These are phyloP conservation scores for Puccinia brachypodii DNA, from an alignment of 1,284 basidiomycete species.

Conservation along the genomic window DNA sequence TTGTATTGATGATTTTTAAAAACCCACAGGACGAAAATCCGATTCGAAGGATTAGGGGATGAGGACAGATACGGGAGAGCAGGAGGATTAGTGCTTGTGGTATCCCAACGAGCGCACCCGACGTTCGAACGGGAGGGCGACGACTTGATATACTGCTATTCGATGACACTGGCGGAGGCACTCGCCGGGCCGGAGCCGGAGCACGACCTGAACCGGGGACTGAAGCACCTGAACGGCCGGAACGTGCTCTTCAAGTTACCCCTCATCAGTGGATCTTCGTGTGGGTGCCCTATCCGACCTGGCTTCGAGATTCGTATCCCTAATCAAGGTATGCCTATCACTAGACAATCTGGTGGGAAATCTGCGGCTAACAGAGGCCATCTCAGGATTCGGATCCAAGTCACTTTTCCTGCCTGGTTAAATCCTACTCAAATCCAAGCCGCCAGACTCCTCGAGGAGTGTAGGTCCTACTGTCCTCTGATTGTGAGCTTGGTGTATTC, in stretches of 20 bases:
- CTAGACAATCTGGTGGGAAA: conserved; percentile 66
- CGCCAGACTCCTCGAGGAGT: conserved; percentile 57
- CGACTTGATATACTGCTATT: conserved; percentile 68
- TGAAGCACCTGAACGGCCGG: conserved; percentile 75
- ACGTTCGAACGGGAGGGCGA: conserved; percentile 76
- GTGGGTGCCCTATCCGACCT: conserved; percentile 65
- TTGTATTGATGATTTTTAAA: not conserved
- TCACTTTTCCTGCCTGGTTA: conserved; percentile 76
- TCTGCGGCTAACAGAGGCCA: conserved; percentile 72
- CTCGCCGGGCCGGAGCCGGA: conserved; percentile 61
- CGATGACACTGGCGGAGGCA: conserved; percentile 78
- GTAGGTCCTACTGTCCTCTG: not conserved
- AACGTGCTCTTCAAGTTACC: conserved; percentile 71
- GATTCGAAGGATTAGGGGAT: conserved; percentile 82
- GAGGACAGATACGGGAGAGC: conserved; percentile 70
- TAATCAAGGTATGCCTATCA: conserved; percentile 86
- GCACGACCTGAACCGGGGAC: conserved; percentile 59
- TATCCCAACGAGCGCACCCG: conserved; percentile 83
- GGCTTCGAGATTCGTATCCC: conserved; percentile 69
- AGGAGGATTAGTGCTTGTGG: conserved; percentile 74
- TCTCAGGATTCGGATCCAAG: conserved; percentile 76
- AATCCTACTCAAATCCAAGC: conserved; percentile 75
- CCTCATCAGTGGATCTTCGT: conserved; percentile 52
- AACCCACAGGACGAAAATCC: conserved; percentile 78
- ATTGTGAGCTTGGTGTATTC: too few species aligned